Percentiles rank a stretch among this genome's conserved stretches.
These are phyloP conservation scores for Phytophthora sojae DNA, from an alignment of 352 stramenopile genomes.

Conservation along the genomic window DNA sequence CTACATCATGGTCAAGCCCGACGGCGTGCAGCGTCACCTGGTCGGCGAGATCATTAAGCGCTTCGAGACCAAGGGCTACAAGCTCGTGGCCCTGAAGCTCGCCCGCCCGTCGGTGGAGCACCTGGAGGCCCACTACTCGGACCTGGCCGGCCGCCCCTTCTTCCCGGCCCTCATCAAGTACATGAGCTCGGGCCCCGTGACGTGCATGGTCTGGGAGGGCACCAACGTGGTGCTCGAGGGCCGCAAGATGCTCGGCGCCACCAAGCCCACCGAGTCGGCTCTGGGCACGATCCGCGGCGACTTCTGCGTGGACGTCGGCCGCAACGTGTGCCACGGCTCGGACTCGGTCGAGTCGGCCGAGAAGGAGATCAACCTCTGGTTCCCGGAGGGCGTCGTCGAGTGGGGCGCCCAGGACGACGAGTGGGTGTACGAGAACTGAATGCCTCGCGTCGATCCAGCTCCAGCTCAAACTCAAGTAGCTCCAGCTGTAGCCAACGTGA, in stretches of 20 bases:
- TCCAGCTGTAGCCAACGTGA: constrained; percentile 1
- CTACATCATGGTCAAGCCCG: constrained; percentile 96
- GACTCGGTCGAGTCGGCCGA: constrained; percentile 97
- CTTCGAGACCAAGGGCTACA: constrained; percentile 97
- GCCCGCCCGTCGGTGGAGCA: constrained; percentile 92
- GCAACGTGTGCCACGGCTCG: constrained; percentile 95
- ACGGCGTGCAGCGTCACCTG: constrained; percentile 94
- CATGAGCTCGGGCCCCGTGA: constrained; percentile 94
- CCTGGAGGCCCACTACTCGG: constrained; percentile 94
- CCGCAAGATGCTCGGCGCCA: constrained; percentile 96
- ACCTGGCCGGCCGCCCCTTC: constrained; percentile 93
- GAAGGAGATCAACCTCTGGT: constrained; percentile 99
- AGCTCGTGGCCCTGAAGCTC: constrained; percentile 95
- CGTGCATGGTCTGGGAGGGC: constrained; percentile 95
- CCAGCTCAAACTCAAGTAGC: too few species aligned
- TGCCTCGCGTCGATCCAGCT: too few species aligned
- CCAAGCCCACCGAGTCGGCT: constrained; percentile 93
- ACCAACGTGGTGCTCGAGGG: constrained; percentile 94
- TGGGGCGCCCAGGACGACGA: constrained; percentile 91
- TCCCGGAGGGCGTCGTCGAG: constrained; percentile 93
- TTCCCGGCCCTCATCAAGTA: constrained; percentile 92
- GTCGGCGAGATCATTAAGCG: constrained; percentile 95
- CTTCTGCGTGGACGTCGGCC: constrained; percentile 91
- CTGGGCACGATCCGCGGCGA: constrained; percentile 95
- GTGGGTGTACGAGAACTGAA: constrained; percentile 97